phyloP scores from a whole-genome alignment of 352 stramenopile genomes.

The Phytopythium aichiense region DNA sequence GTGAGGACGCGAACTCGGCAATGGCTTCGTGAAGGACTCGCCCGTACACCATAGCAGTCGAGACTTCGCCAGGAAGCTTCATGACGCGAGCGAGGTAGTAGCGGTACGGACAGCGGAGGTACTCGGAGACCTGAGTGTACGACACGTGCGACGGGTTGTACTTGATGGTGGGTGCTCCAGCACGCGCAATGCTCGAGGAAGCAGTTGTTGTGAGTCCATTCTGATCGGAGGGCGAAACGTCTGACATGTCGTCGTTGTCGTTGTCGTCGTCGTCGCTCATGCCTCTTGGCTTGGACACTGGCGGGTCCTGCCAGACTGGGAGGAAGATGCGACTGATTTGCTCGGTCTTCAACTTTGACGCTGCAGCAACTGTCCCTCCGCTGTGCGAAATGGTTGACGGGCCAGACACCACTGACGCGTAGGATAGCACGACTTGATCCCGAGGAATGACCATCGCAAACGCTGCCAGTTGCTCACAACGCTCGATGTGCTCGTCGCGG shows the following conservation, averaged over 20 bases:
- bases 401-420: conserved; percentile 23
- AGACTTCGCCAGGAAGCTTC: conserved; percentile 43
- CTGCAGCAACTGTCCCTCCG: not conserved
- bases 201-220: not conserved
- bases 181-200: not conserved
- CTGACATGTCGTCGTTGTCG: not conserved
- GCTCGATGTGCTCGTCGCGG: conserved; percentile 39
- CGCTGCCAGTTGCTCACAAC: conserved; percentile 40
- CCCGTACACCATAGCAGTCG: conserved; percentile 70
- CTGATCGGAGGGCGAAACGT: not conserved
- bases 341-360: conserved; percentile 22
- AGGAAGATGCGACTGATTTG: conserved; percentile 28
- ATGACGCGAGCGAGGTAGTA: conserved; percentile 75
- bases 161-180: not conserved
- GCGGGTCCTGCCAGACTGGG: conserved; percentile 20
- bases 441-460: conserved; percentile 23
- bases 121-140: conserved; percentile 81
- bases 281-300: not conserved
- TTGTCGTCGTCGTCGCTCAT: not conserved
- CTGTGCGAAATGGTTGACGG: conserved; percentile 2
- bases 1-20: conserved; percentile 36
- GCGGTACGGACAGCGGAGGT: conserved; percentile 69
- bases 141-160: conserved; percentile 67
- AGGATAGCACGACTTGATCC: conserved; percentile 49
- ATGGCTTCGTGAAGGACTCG: conserved; percentile 68